phyloP scores from a whole-genome alignment of 305 asterid species.

The Fraxinus dipetala region DNA sequence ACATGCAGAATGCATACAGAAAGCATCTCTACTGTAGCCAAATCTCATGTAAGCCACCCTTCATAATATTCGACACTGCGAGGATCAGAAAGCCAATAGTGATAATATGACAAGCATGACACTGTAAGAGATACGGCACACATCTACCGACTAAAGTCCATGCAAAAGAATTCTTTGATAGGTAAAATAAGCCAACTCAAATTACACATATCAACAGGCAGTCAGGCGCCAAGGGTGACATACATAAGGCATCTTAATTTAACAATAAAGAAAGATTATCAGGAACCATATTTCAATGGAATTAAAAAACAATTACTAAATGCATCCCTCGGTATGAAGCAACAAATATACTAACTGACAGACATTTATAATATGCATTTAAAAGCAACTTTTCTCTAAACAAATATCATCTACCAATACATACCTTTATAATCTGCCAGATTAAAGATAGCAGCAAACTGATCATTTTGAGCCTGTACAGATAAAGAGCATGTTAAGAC shows the following conservation, averaged over 20 bases:
- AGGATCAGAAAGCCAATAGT: background rate
- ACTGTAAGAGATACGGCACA: background rate
- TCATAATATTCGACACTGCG: background rate
- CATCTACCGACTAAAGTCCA: background rate
- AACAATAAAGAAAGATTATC: background rate
- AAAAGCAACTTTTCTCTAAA: background rate
- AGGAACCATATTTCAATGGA: background rate
- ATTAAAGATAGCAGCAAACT: slow-evolving; percentile 78
- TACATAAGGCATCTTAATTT: background rate
- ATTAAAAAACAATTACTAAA: background rate
- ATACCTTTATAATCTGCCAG: slow-evolving; percentile 96
- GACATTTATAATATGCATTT: background rate
- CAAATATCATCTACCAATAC: slow-evolving; percentile 7
- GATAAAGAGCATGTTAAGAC: slow-evolving; percentile 14
- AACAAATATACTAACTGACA: slow-evolving; percentile 12
- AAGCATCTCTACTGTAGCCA: background rate
- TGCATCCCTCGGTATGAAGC: background rate
- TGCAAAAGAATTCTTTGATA: background rate
- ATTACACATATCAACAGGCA: background rate
- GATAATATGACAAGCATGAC: background rate
- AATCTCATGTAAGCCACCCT: background rate
- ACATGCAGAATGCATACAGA: background rate
- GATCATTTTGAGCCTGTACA: slow-evolving; percentile 76
- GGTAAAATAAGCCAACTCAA: background rate
- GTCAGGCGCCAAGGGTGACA: background rate